A percentile compares a stretch with the other conserved stretches of the same genome.
Conservation (phyloP, 345 rosid species). For the Boechera stricta region DNA sequence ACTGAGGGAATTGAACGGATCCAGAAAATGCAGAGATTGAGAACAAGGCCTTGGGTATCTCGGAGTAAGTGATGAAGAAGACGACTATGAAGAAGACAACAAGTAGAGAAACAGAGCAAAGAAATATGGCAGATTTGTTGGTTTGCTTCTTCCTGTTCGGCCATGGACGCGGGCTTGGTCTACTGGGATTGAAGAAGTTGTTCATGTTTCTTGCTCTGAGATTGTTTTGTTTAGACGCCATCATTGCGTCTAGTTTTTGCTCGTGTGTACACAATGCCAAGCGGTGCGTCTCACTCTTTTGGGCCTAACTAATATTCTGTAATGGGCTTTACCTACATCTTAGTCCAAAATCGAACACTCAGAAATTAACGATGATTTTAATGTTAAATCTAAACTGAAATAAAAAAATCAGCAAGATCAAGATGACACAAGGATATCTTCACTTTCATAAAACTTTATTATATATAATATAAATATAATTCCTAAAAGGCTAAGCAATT, state of each 20-base stretch:
- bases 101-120: constrained; percentile 44
- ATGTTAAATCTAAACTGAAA: no score
- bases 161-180: constrained; percentile 47
- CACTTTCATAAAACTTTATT: no score
- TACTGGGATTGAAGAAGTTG: constrained; percentile 46
- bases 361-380: no score
- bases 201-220: constrained; percentile 40
- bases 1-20: constrained; percentile 51
- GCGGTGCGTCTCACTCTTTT: constrained; percentile 4
- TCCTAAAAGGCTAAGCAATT: no score
- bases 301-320: neutral
- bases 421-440: no score
- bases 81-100: constrained; percentile 38
- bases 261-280: neutral
- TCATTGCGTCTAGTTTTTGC: constrained; percentile 1
- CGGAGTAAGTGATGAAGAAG: constrained; percentile 52
- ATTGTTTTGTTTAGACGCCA: neutral
- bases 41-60: constrained; percentile 51
- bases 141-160: constrained; percentile 51
- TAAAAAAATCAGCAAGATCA: no score
- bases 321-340: constrained; percentile 8
- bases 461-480: no score
- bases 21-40: constrained; percentile 50
- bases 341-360: neutral
- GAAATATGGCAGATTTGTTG: constrained; percentile 44